Percentiles rank a stretch among this genome's conserved stretches.
phyloP scores from a whole-genome alignment of 225 moss, liverwort and hornwort genomes.

The Lunularia cruciata region DNA sequence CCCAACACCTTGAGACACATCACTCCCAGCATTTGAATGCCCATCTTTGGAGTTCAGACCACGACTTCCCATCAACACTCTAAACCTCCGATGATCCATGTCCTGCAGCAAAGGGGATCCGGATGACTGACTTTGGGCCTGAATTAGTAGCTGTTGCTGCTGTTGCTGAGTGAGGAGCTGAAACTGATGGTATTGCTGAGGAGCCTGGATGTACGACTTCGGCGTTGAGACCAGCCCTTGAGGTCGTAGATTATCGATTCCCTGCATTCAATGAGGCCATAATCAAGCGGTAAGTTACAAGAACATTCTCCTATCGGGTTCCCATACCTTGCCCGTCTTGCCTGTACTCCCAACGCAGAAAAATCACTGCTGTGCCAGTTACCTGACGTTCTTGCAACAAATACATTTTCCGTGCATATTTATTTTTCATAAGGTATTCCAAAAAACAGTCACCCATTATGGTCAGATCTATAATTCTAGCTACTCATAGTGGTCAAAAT shows the following conservation, averaged over 20 bases:
- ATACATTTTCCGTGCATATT: no score
- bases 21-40: constrained; percentile 72
- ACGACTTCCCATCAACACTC: constrained; percentile 70
- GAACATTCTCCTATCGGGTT: no score
- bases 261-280: constrained; percentile 59
- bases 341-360: no score
- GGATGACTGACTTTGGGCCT: constrained; percentile 81
- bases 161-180: constrained; percentile 75
- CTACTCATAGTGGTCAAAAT: no score
- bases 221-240: constrained; percentile 68
- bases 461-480: no score
- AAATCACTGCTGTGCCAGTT: no score
- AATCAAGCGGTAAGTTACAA: no score
- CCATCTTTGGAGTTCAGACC: constrained; percentile 76
- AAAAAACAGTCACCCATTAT: no score
- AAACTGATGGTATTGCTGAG: constrained; percentile 85
- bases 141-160: constrained; percentile 77
- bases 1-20: constrained; percentile 82
- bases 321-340: no score
- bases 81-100: constrained; percentile 85
- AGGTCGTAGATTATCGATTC: constrained; percentile 74
- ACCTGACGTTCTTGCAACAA: no score
- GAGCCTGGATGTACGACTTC: constrained; percentile 70
- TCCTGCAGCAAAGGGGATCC: constrained; percentile 86
- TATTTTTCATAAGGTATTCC: no score